These are phyloP conservation scores for Fraxinus nigra DNA, from an alignment of 305 asterid species.

Conservation along the genomic window DNA sequence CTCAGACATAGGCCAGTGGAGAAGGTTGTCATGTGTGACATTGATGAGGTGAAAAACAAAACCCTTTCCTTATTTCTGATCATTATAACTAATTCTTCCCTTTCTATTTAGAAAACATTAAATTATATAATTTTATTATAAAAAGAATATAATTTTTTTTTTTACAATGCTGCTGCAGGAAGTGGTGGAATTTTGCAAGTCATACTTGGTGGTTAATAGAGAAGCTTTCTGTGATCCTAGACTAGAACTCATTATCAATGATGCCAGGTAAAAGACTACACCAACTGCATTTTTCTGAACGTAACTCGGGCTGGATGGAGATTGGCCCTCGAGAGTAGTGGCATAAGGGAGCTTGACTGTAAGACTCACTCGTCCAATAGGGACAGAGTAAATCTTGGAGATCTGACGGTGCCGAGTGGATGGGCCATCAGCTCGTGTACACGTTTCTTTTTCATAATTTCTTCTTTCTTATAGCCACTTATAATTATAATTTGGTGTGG, in stretches of 20 bases:
- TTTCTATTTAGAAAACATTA: not conserved
- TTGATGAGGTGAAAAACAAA: slow-evolving; percentile 60
- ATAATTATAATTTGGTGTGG: not conserved
- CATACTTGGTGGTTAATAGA: slow-evolving; percentile 65
- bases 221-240: slow-evolving; percentile 77
- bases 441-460: not conserved
- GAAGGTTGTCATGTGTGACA: slow-evolving; percentile 92
- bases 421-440: not conserved
- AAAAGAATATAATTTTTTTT: not conserved
- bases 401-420: not conserved
- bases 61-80: not conserved
- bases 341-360: not conserved
- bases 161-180: slow-evolving; percentile 49
- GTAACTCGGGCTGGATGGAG: not conserved
- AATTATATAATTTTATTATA: not conserved
- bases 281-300: not conserved
- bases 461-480: not conserved
- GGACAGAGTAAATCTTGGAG: not conserved
- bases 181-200: slow-evolving; percentile 87
- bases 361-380: not conserved
- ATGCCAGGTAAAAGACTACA: slow-evolving; percentile 57
- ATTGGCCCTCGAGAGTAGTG: not conserved
- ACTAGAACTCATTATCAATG: slow-evolving; percentile 71
- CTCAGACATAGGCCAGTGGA: slow-evolving; percentile 73
- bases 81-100: not conserved